Conservation (phyloP, 2,329 filamentous ascomycete species). For the Diaporthe citriasiana region DNA sequence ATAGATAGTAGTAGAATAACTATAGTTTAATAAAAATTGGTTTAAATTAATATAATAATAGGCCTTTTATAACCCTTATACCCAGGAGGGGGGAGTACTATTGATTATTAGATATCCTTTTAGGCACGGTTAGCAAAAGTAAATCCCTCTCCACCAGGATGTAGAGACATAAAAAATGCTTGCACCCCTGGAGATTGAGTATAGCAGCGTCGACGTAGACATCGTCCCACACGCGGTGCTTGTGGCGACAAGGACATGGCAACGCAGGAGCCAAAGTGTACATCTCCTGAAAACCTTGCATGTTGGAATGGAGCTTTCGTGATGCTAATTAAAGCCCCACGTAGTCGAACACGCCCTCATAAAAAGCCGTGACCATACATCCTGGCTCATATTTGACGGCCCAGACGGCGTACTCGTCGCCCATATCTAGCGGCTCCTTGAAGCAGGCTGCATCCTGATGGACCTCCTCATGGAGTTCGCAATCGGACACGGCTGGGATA, state of each 20-base stretch:
- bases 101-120: not conserved
- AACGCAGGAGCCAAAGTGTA: not conserved
- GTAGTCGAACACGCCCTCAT: not conserved
- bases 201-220: not conserved
- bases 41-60: no score
- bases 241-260: not conserved
- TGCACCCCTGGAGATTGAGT: not conserved
- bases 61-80: no score
- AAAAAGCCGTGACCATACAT: not conserved
- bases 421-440: not conserved
- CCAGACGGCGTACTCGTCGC: not conserved
- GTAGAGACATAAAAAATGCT: not conserved
- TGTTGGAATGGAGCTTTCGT: not conserved
- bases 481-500: not conserved
- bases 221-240: not conserved
- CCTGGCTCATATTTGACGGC: not conserved
- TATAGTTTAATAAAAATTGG: no score
- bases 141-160: not conserved
- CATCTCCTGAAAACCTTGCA: not conserved
- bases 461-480: not conserved
- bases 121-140: not conserved
- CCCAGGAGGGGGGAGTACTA: not conserved
- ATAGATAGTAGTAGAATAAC: no score
- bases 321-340: not conserved
- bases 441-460: not conserved